Base-by-base conservation (phyloP, 1,284 basidiomycete species). In the Cutaneotrichosporon cutaneum region DNA sequence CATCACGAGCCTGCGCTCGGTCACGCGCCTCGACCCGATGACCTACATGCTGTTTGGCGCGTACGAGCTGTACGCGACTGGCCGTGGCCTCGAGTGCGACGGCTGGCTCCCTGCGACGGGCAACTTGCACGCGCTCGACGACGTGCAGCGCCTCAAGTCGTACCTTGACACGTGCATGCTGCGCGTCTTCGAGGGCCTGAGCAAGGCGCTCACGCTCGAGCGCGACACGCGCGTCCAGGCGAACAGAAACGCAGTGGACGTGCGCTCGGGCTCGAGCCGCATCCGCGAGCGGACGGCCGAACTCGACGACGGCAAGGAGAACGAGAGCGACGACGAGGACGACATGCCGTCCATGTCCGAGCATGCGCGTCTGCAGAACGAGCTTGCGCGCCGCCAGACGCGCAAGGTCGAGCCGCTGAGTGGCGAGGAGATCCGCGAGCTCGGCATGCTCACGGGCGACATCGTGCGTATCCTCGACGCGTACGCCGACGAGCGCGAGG, bases 31-130 rank as follows among this genome's bases (percentile, higher is more conserved):
- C 35, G 94, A 97, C 77, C 90, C 90, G 10, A 83, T 97, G 82
- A 89, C 90, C 1, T 96, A 94, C 76, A 86, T 96, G 80, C 83
- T 98, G 11, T 97, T 98, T 69, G 94, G 94, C 14, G 92, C 93
- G 0, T 87, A 90, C 76, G 84, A 88, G 59, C 84, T 94, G 47
- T 80, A 85, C 61, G 84, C 88, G 51, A 85, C 84, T 0, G 83
- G 85, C 48, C 83, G 85, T 18, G 90, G 90, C 2, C 78, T 94
- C 32, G 87, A 90, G 73, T 94, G 92, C 74, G 94, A 98, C 72
- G 86, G 86, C 51, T 98, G 94, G 94, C 81, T 97, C 24, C 92
- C 92, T 11, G 85, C 97, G 56, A 83, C 87, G 27, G 94, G 94
- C 48, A 84, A 89, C 68, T 76, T 88, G 62, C 85, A 89, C 69